Evolutionary conservation across 345 rosid species (phyloP).

Genomic region (Brassica rapa): DNA sequence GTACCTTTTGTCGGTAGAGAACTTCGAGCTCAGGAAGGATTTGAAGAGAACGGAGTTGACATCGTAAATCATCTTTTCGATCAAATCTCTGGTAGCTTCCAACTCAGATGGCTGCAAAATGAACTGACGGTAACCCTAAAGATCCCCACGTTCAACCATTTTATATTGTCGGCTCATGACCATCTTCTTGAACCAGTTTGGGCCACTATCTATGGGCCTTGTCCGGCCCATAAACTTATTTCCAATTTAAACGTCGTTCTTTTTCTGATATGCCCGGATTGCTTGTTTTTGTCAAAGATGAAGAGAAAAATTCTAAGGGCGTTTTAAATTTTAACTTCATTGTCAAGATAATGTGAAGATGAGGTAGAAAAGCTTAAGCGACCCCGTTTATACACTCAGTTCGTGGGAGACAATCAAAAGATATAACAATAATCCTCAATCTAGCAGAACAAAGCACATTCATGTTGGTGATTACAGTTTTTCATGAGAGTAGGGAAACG

Average conservation of each 20-base stretch:
- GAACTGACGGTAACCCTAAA: slow-evolving; percentile 18
- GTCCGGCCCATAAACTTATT: not conserved
- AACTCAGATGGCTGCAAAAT: slow-evolving; percentile 14
- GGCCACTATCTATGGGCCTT: slow-evolving; percentile 24
- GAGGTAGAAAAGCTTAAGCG: not conserved
- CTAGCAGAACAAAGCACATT: not conserved
- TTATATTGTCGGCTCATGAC: slow-evolving; percentile 15
- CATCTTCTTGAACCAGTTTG: not conserved
- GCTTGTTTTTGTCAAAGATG: no score
- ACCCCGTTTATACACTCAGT: slow-evolving; percentile 1
- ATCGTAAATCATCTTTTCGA: slow-evolving; percentile 82
- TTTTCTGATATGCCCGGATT: no score
- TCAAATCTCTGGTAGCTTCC: not conserved
- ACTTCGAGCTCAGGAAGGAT: slow-evolving; percentile 95
- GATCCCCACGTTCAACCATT: not conserved
- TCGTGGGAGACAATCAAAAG: slow-evolving; percentile 4
- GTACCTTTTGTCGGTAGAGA: slow-evolving; percentile 88
- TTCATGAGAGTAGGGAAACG: slow-evolving; percentile 75
- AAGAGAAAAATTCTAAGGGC: no score
- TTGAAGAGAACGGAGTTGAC: slow-evolving; percentile 89
- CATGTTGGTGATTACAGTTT: not conserved
- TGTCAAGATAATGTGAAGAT: not conserved
- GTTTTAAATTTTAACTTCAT: not conserved
- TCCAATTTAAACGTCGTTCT: not conserved
- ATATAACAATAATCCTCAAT: not conserved